Conservation (phyloP, 192 early-diverging fungal species). For the Linnemannia schmuckeri region DNA sequence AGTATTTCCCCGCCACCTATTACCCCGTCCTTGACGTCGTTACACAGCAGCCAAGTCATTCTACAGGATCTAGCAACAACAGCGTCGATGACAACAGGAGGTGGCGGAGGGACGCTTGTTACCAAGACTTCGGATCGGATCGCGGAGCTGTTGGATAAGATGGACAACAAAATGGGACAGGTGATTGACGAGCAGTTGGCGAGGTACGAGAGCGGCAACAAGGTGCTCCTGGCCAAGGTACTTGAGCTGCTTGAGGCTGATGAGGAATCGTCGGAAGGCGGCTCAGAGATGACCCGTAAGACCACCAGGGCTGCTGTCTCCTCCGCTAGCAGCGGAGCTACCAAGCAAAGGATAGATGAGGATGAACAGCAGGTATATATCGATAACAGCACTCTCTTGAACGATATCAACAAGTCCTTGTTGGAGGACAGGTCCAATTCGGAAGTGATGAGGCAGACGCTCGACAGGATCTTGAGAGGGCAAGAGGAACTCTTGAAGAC, state of each 20-base stretch:
- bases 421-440: neutral
- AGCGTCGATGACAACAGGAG: neutral
- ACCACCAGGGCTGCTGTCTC: neutral
- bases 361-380: neutral
- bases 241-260: conserved; percentile 28
- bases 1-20: neutral
- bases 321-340: neutral
- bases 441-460: neutral
- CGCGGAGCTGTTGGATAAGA: conserved; percentile 34
- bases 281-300: neutral
- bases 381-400: conserved; percentile 7
- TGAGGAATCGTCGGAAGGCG: conserved; percentile 12
- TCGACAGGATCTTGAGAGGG: neutral
- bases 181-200: conserved; percentile 51
- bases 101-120: neutral
- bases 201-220: conserved; percentile 38
- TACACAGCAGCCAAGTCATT: neutral
- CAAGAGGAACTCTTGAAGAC: neutral
- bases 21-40: neutral
- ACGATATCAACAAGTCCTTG: neutral
- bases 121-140: conserved; percentile 39
- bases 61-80: neutral
- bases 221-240: conserved; percentile 32
- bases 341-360: neutral
- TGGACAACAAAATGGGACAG: conserved; percentile 35